These are phyloP conservation scores for Russula emetica DNA, from an alignment of 768 basidiomycete genomes.

Conservation along the genomic window DNA sequence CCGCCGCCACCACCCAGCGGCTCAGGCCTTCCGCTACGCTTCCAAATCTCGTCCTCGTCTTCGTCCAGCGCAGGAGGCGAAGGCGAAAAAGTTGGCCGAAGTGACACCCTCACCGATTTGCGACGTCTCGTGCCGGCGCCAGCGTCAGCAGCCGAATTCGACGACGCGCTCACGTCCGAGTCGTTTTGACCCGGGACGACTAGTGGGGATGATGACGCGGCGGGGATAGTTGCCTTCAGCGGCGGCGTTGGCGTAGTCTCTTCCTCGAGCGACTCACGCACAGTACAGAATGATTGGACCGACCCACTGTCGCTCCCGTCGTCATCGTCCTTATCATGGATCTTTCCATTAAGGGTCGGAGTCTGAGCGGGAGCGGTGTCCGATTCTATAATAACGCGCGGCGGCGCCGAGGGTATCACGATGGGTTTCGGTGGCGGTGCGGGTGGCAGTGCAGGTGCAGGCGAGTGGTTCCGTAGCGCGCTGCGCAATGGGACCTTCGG, in stretches of 20 bases:
- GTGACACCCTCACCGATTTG: conserved; percentile 76
- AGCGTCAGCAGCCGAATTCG: conserved; percentile 22
- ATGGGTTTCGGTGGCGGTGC: conserved; percentile 19
- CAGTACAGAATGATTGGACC: conserved; percentile 64
- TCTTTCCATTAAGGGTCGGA: background rate
- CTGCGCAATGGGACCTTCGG: conserved; percentile 54
- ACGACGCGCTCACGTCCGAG: conserved; percentile 34
- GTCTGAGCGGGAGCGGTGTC: background rate
- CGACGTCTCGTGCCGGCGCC: conserved; percentile 34
- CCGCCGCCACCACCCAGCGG: too few relatives aligned
- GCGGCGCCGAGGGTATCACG: conserved; percentile 21
- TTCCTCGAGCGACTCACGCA: conserved; percentile 48
- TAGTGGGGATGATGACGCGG: conserved; percentile 5
- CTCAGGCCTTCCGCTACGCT: conserved; percentile 16
- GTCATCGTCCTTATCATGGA: background rate
- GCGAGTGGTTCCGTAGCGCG: conserved; percentile 47
- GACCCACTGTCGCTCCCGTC: conserved; percentile 43
- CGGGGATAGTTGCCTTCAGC: background rate
- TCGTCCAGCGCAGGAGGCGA: conserved; percentile 64
- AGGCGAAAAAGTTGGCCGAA: conserved; percentile 70
- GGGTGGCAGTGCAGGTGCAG: conserved; percentile 19
- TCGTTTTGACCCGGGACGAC: conserved; percentile 27
- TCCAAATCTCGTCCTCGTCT: conserved; percentile 32
- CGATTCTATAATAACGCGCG: conserved; percentile 12
- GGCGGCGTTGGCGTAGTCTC: conserved; percentile 24